A percentile compares a stretch with the other conserved stretches of the same genome.
Conservation (phyloP, 192 early-diverging fungal genomes). For the Gorgonomyces haynaldii region DNA sequence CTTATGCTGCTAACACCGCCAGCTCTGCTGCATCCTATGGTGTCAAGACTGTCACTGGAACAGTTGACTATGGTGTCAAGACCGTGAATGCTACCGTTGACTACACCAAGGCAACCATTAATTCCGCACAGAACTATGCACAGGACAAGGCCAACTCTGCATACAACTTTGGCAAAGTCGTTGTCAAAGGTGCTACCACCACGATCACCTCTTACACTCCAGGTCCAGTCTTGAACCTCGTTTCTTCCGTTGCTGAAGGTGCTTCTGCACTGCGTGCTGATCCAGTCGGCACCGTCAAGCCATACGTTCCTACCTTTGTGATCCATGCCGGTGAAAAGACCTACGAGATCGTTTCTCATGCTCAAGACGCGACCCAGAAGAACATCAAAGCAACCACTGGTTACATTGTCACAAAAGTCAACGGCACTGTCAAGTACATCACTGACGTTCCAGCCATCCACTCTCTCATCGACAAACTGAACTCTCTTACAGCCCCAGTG, state of each 20-base stretch:
- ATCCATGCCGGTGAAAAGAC: conserved; percentile 28
- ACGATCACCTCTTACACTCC: conserved; percentile 40
- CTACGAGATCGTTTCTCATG: conserved; percentile 25
- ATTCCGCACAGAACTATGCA: conserved; percentile 12
- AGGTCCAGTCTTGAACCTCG: conserved; percentile 26
- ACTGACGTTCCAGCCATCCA: conserved; percentile 28
- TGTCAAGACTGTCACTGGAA: conserved; percentile 3
- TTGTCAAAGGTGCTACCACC: conserved; percentile 31
- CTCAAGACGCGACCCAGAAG: conserved; percentile 17
- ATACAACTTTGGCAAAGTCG: conserved; percentile 25
- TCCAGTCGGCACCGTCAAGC: conserved; percentile 29
- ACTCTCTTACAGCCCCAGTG: conserved; percentile 23
- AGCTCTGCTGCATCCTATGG: conserved; percentile 1
- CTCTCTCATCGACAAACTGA: conserved; percentile 30
- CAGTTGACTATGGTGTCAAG: conserved; percentile 5
- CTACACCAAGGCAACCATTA: conserved; percentile 7
- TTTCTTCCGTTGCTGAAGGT: conserved; percentile 17
- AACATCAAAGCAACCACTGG: conserved; percentile 26
- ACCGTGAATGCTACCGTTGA: conserved; percentile 12
- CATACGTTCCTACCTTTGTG: conserved; percentile 30
- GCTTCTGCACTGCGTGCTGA: conserved; percentile 23
- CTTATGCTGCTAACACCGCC: conserved; percentile 14
- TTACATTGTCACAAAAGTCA: conserved; percentile 35
- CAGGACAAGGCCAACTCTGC: conserved; percentile 18
- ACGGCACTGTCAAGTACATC: conserved; percentile 30